Evolutionary conservation across 345 rosid species (phyloP), one percentile per base, ranked within the genome.

Genomic region (Populus ilicifolia): DNA sequence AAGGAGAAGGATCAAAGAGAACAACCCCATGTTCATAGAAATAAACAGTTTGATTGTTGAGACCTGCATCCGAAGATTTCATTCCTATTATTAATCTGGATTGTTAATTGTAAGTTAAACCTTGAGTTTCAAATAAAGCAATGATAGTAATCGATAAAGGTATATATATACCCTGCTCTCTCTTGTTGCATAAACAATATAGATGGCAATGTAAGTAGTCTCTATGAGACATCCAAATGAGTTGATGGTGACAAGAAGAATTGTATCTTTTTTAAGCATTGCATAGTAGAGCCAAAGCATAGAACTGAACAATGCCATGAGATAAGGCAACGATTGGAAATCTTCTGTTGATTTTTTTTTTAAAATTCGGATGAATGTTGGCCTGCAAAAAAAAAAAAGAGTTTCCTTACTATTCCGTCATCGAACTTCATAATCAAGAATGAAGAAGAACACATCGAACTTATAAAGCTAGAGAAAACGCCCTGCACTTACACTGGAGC

Each of bases 271-370:
- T 63, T 96, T 94, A 14, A 88, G 65, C 78, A 84, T 75, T 27
- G 99, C 97, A 77, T 96, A 96, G 80, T 87, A 91, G 18, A 94
- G 87, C 99, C 99, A 96, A 1, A 96, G 85, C 97, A 89, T 91
- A 59, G 92, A 91, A 84, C 98, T 92, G 87, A 92, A 92, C 46
- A 96, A 73, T 52, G 99, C 93, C 25, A 90, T 93, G 74, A 92
- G 83, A 62, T 96, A 96, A 1, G 99, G 99, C 64, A 96, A 23
- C 5, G 94, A 90, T 78, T 89, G 89, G 81, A 92, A 96, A 10
- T 90, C 90, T 74, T 94, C 96, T 0, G 96, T 96, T 8, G 97
- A 86, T 84, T 88, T 91, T 48, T 86, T 91, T 78, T 70, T 87
- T 88, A 78, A 88, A 71, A 96, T 91, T 66, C 95, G 71, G 33